phyloP scores from a whole-genome alignment of 345 rosid genomes.

The Eucalyptus cloeziana region DNA sequence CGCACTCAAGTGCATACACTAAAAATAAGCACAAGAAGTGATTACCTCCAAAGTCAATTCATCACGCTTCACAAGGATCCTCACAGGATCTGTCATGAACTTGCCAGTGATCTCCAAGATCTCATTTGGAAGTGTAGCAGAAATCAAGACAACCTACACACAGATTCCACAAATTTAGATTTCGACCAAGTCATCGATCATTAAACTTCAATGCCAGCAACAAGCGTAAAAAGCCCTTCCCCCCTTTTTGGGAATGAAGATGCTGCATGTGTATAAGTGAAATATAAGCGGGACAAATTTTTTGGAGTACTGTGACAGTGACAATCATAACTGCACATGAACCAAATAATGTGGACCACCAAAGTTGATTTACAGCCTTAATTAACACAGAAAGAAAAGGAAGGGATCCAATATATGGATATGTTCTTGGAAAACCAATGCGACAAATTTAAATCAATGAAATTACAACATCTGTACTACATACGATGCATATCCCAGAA shows the following conservation, averaged over 20 bases:
- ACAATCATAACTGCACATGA: not conserved
- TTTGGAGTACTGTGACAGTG: not conserved
- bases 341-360: not conserved
- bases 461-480: not conserved
- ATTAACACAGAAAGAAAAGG: not conserved
- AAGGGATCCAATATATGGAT: not conserved
- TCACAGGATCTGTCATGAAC: slow-evolving; percentile 95
- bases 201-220: not conserved
- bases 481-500: not conserved
- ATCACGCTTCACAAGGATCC: slow-evolving; percentile 97
- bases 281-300: not conserved
- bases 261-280: not conserved
- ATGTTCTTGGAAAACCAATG: not conserved
- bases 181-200: not conserved
- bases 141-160: slow-evolving; percentile 74
- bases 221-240: not conserved
- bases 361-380: not conserved
- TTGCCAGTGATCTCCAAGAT: slow-evolving; percentile 89
- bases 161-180: not conserved
- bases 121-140: slow-evolving; percentile 97
- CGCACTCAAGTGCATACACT: not conserved
- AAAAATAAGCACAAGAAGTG: not conserved
- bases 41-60: slow-evolving; percentile 90
- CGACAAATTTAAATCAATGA: not conserved
- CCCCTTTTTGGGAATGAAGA: not conserved